phyloP scores from a whole-genome alignment of 2,329 filamentous ascomycete genomes.

The Parasarocladium wereldwijsianum region DNA sequence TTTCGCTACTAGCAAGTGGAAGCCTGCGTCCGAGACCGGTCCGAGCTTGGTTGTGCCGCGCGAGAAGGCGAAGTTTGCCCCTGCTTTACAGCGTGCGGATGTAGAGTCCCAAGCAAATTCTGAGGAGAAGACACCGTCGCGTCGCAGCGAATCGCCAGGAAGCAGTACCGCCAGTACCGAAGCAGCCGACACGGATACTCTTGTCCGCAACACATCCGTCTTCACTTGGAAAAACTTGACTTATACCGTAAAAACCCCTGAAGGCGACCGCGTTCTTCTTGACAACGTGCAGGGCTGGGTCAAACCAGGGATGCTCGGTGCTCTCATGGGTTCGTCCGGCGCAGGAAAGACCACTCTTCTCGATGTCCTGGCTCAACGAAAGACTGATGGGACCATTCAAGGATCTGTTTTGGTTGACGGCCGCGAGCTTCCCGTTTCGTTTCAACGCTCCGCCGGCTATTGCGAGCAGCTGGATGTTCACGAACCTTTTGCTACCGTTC shows the following conservation, averaged over 20 bases:
- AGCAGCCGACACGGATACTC: slow-evolving; percentile 11
- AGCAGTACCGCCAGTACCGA: slow-evolving; percentile 19
- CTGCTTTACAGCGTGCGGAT: slow-evolving; percentile 20
- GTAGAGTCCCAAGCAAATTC: slow-evolving; percentile 30
- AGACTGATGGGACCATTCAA: slow-evolving; percentile 61
- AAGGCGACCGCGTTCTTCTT: slow-evolving; percentile 52
- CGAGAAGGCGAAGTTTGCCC: slow-evolving; percentile 31
- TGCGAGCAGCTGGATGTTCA: slow-evolving; percentile 74
- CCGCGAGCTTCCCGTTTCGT: slow-evolving; percentile 52
- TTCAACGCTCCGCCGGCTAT: slow-evolving; percentile 64
- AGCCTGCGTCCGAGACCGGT: slow-evolving; percentile 33
- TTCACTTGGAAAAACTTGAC: slow-evolving; percentile 63
- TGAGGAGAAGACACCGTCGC: slow-evolving; percentile 11
- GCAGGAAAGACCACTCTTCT: slow-evolving; percentile 78
- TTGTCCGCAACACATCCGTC: slow-evolving; percentile 49
- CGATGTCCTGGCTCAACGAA: slow-evolving; percentile 67
- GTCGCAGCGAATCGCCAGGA: background rate
- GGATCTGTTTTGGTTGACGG: slow-evolving; percentile 69
- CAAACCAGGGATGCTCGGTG: slow-evolving; percentile 63
- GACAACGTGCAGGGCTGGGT: slow-evolving; percentile 76
- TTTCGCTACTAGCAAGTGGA: slow-evolving; percentile 41
- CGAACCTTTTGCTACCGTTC: slow-evolving; percentile 55
- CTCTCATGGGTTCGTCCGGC: slow-evolving; percentile 68
- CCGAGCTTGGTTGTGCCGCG: slow-evolving; percentile 46
- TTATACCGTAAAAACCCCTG: slow-evolving; percentile 50